Evolutionary conservation across 2,329 filamentous ascomycete species (phyloP).

Genomic region (Botrytis medusae): DNA sequence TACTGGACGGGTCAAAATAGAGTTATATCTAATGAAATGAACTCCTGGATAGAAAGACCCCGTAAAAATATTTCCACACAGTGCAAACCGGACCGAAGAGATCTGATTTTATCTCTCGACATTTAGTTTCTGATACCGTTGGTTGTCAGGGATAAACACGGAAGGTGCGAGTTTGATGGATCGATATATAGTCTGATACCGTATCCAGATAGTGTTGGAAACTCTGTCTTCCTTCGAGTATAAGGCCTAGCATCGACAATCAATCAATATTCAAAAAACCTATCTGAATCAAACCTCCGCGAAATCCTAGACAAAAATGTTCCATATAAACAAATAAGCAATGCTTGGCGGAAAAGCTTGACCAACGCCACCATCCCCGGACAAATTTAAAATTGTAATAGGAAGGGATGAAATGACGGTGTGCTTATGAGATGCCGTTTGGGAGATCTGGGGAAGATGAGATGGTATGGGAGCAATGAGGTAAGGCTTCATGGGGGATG

Average conservation of each 20-base stretch:
- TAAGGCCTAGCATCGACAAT: neutral
- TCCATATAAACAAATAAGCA: neutral
- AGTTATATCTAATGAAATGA: neutral
- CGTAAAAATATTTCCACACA: neutral
- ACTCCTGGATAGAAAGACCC: neutral
- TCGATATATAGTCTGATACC: neutral
- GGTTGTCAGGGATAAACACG: neutral
- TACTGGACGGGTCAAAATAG: neutral
- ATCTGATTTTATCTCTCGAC: neutral
- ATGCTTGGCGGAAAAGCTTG: neutral
- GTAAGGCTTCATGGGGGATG: neutral
- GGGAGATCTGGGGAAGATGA: neutral
- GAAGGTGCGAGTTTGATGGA: neutral
- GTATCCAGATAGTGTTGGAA: neutral
- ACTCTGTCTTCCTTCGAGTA: neutral
- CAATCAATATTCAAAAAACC: neutral
- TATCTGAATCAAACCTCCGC: neutral
- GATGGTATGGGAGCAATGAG: neutral
- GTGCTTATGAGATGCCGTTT: neutral
- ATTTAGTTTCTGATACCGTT: neutral
- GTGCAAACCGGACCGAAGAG: neutral
- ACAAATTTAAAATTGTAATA: neutral
- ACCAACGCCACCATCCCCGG: neutral
- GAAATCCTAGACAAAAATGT: neutral
- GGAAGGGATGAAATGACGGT: neutral